phyloP scores from a whole-genome alignment of 2,329 filamentous ascomycete species.

The Pseudogymnoascus sp. region DNA sequence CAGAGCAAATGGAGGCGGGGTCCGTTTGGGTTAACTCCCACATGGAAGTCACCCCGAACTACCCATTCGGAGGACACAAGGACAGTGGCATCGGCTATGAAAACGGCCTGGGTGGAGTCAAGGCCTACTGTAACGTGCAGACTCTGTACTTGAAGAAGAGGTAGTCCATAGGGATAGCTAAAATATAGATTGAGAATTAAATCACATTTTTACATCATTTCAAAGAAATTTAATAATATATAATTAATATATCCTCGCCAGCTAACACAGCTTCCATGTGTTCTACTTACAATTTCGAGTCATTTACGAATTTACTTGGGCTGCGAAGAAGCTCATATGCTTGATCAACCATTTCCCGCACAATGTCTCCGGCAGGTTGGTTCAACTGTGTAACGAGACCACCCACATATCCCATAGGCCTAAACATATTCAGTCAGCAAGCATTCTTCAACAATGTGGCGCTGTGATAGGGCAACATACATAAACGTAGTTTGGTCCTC shows the following conservation, averaged over 20 bases:
- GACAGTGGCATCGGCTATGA: conserved; percentile 26
- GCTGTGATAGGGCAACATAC: background rate
- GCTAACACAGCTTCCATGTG: background rate
- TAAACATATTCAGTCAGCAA: conserved; percentile 74
- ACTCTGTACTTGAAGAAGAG: conserved; percentile 18
- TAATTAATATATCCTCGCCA: background rate
- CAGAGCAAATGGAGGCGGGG: conserved; percentile 45
- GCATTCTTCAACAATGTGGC: conserved; percentile 56
- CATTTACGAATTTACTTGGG: background rate
- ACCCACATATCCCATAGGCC: conserved; percentile 88
- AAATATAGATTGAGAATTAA: background rate
- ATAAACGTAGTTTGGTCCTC: conserved; percentile 8
- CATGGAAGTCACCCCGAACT: conserved; percentile 37
- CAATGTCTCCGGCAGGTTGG: conserved; percentile 66
- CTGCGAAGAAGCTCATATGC: conserved; percentile 33
- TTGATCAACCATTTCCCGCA: conserved; percentile 82
- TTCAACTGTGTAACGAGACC: conserved; percentile 85
- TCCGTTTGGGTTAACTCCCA: conserved; percentile 53
- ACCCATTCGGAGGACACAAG: conserved; percentile 28
- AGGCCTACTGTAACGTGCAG: conserved; percentile 17
- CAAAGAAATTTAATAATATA: background rate
- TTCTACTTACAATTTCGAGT: conserved; percentile 3
- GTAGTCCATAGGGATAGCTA: background rate
- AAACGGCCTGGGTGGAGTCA: conserved; percentile 16
- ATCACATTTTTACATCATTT: background rate